Evolutionary conservation across 2,329 filamentous ascomycete species (phyloP).

Genomic region (Botrytis fragariae): DNA sequence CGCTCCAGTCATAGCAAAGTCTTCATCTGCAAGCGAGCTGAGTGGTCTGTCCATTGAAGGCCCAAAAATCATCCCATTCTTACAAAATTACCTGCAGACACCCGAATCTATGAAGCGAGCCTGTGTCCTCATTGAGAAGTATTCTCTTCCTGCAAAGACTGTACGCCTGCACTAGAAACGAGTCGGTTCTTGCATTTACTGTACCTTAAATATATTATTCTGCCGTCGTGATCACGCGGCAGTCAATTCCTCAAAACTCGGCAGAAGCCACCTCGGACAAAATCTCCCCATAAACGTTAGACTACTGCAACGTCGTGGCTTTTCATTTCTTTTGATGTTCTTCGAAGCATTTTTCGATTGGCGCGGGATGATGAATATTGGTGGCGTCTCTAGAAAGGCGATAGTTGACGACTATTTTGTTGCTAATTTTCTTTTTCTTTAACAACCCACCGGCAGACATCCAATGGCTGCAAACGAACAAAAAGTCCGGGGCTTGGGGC

Average conservation of each 20-base stretch:
- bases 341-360: neutral
- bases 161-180: neutral
- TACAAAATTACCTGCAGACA: slow-evolving; percentile 8
- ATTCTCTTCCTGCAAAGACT: neutral
- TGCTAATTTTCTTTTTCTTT: neutral
- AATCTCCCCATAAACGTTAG: slow-evolving; percentile 11
- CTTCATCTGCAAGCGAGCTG: slow-evolving; percentile 8
- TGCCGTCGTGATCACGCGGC: slow-evolving; percentile 12
- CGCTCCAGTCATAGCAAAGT: slow-evolving; percentile 7
- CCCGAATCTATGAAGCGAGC: neutral
- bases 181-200: neutral
- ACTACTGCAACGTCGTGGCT: slow-evolving; percentile 15
- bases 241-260: slow-evolving; percentile 9
- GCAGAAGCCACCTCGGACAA: slow-evolving; percentile 12
- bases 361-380: slow-evolving; percentile 13
- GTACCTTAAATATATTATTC: neutral
- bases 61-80: slow-evolving; percentile 11
- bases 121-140: neutral
- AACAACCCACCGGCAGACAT: neutral
- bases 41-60: neutral
- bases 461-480: neutral
- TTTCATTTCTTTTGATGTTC: slow-evolving; percentile 2
- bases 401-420: slow-evolving; percentile 1
- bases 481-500: slow-evolving; percentile 16
- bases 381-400: slow-evolving; percentile 12